phyloP scores from a whole-genome alignment of 108 stramenopile genomes.

The Skeletonema menzelii region DNA sequence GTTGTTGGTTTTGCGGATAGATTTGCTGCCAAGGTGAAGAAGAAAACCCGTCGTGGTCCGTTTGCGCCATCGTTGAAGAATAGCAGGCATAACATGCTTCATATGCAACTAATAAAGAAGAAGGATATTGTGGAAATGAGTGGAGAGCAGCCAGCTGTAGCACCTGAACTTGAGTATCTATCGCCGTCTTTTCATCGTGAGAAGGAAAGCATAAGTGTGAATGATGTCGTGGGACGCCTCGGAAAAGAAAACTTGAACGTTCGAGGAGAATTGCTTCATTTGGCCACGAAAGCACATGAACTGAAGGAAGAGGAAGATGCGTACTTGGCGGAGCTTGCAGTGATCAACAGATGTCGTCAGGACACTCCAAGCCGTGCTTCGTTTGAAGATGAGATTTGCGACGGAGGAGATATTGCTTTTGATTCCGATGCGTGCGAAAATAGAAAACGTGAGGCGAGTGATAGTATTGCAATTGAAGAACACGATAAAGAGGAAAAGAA shows the following conservation, averaged over 20 bases:
- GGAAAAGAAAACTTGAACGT: constrained; percentile 20
- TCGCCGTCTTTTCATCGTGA: not conserved
- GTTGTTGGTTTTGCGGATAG: constrained; percentile 3
- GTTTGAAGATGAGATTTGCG: constrained; percentile 11
- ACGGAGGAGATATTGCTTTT: not conserved
- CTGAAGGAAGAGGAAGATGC: constrained; percentile 31
- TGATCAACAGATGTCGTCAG: constrained; percentile 16
- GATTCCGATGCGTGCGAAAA: not conserved
- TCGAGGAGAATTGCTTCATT: constrained; percentile 35
- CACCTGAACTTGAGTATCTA: not conserved
- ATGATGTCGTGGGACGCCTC: not conserved
- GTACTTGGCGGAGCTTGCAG: constrained; percentile 28
- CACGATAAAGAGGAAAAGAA: not conserved
- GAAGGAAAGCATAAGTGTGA: not conserved
- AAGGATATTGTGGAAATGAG: not conserved
- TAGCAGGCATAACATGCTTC: constrained; percentile 18
- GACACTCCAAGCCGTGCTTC: not conserved
- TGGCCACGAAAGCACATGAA: constrained; percentile 34
- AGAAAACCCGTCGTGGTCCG: constrained; percentile 19
- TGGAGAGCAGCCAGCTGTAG: not conserved
- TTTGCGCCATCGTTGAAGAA: constrained; percentile 10
- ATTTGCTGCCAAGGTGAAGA: constrained; percentile 1
- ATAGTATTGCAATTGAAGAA: not conserved
- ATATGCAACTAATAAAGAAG: constrained; percentile 2
- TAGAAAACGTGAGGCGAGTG: constrained; percentile 18